Percentiles rank a stretch among this genome's conserved stretches.
Conservation (phyloP, 2,329 filamentous ascomycete genomes). For the Pestalotiopsis sp. region DNA sequence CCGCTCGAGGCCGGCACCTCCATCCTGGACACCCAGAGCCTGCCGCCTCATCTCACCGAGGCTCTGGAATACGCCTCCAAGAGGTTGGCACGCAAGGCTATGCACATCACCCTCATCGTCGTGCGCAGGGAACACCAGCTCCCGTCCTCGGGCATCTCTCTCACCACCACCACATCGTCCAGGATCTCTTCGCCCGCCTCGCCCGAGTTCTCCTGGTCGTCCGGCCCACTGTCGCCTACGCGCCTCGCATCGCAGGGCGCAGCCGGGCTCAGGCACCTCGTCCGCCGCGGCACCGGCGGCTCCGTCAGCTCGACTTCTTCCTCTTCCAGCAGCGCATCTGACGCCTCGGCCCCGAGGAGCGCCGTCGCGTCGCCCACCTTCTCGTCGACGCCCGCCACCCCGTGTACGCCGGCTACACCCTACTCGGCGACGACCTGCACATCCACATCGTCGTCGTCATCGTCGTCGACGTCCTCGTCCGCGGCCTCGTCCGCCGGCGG, state of each 20-base stretch:
- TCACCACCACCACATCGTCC: constrained; percentile 14
- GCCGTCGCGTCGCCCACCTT: constrained; percentile 35
- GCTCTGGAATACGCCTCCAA: constrained; percentile 63
- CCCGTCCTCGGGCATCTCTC: constrained; percentile 39
- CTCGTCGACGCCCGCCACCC: constrained; percentile 47
- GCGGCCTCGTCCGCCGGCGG: constrained; percentile 18
- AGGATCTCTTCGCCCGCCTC: constrained; percentile 30
- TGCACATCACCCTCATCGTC: constrained; percentile 61
- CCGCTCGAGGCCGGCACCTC: constrained; percentile 66
- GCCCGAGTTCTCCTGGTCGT: constrained; percentile 16
- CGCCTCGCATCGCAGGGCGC: constrained; percentile 33
- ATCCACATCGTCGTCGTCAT: constrained; percentile 29
- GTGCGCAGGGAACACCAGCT: constrained; percentile 60
- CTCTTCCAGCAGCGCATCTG: constrained; percentile 23
- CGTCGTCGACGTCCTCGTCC: not conserved
- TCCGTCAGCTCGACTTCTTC: constrained; percentile 23
- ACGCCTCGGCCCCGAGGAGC: constrained; percentile 23
- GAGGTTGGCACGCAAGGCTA: constrained; percentile 55
- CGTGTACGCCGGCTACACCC: constrained; percentile 47
- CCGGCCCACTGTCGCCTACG: constrained; percentile 31
- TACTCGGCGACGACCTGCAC: constrained; percentile 35
- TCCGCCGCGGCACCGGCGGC: constrained; percentile 39
- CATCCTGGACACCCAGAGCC: constrained; percentile 58
- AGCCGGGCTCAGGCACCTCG: constrained; percentile 40
- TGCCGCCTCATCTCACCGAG: constrained; percentile 56